These are phyloP conservation scores for Aspergillus thermomutatus DNA, from an alignment of 2,329 filamentous ascomycete genomes.

Conservation along the genomic window DNA sequence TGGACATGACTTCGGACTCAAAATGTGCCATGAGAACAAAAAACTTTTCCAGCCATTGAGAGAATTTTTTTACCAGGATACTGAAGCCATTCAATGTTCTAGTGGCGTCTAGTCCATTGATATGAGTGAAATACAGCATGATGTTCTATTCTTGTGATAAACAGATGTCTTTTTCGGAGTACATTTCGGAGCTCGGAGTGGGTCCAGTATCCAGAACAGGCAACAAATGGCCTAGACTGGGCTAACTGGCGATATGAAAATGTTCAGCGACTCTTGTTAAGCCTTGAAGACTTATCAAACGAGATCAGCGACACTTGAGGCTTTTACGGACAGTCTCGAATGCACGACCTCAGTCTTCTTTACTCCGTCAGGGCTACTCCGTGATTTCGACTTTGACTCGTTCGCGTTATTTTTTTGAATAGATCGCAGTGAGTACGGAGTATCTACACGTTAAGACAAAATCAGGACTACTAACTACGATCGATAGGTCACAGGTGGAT, in stretches of 20 bases:
- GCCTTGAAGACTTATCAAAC: not conserved
- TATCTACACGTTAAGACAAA: no score
- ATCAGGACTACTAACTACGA: not conserved
- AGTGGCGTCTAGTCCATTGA: not conserved
- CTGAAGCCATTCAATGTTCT: not conserved
- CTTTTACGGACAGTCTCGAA: not conserved
- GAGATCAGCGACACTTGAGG: not conserved
- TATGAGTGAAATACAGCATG: not conserved
- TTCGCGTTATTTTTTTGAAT: not conserved
- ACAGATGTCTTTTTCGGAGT: not conserved
- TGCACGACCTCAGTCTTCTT: not conserved
- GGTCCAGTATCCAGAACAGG: not conserved
- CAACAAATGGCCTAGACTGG: not conserved
- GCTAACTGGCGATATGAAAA: not conserved
- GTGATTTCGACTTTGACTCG: not conserved
- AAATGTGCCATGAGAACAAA: not conserved
- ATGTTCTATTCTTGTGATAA: not conserved
- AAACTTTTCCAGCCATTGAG: not conserved
- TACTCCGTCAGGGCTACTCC: not conserved
- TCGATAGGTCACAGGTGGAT: not conserved
- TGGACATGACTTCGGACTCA: no score
- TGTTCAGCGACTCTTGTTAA: not conserved
- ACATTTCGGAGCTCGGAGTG: not conserved
- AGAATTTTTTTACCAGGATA: conserved; percentile 16
- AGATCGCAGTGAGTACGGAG: no score